Conservation (phyloP, 768 basidiomycete genomes). For the Russula griseocarnosa region DNA sequence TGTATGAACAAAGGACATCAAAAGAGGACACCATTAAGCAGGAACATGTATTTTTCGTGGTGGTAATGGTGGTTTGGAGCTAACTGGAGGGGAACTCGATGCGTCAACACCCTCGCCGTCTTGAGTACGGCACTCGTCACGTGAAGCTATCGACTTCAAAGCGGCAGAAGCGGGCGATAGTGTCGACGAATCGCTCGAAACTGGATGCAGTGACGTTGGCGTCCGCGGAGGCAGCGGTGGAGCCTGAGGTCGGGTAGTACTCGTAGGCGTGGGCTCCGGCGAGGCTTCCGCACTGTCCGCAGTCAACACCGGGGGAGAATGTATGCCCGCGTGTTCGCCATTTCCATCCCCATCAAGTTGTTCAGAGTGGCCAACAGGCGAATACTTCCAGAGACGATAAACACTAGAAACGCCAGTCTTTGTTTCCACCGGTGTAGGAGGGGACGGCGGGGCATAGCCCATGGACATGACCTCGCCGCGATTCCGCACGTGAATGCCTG, state of each 20-base stretch:
- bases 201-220: conserved; percentile 31
- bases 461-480: conserved; percentile 83
- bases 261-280: conserved; percentile 12
- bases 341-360: conserved; percentile 7
- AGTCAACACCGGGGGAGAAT: background rate
- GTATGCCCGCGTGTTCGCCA: conserved; percentile 7
- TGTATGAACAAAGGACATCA: background rate
- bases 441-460: conserved; percentile 60
- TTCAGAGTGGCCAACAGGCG: conserved; percentile 33
- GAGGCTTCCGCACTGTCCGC: conserved; percentile 8
- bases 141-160: conserved; percentile 52
- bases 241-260: conserved; percentile 28
- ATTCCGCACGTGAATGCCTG: conserved; percentile 81
- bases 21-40: conserved; percentile 10
- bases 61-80: conserved; percentile 30
- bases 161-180: conserved; percentile 48
- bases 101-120: conserved; percentile 9
- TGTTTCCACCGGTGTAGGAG: conserved; percentile 35
- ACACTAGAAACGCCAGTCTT: conserved; percentile 62
- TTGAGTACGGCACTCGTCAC: conserved; percentile 32
- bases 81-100: conserved; percentile 7
- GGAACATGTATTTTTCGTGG: conserved; percentile 28
- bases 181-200: conserved; percentile 6
- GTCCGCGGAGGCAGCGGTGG: conserved; percentile 51
- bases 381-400: conserved; percentile 72